These are phyloP conservation scores for Pythium insidiosum DNA, from an alignment of 352 stramenopile species.

Conservation along the genomic window DNA sequence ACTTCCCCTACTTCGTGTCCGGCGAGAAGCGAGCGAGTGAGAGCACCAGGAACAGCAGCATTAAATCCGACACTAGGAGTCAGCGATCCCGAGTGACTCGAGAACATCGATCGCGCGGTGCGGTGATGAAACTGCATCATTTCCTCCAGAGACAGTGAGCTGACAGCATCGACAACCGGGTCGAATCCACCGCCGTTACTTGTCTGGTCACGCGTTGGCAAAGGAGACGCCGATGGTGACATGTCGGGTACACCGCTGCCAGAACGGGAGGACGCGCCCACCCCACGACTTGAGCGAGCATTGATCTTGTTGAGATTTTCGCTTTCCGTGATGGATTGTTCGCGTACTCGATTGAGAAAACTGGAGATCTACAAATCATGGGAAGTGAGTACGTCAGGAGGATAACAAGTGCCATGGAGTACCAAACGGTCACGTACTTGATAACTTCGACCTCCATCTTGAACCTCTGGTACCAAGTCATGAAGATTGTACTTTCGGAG, in stretches of 20 bases:
- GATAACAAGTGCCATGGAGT: not conserved
- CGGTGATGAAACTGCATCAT: constrained; percentile 39
- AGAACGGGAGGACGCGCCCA: not conserved
- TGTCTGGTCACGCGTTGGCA: constrained; percentile 13
- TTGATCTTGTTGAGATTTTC: constrained; percentile 79
- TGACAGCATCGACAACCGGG: constrained; percentile 42
- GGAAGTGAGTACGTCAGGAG: not conserved
- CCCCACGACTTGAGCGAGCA: constrained; percentile 24
- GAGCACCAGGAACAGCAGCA: no score
- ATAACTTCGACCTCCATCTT: constrained; percentile 77
- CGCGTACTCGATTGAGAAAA: constrained; percentile 60
- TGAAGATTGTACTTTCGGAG: constrained; percentile 85
- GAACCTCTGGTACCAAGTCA: constrained; percentile 78
- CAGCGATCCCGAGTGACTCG: constrained; percentile 34
- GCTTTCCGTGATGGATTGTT: constrained; percentile 65
- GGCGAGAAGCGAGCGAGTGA: no score
- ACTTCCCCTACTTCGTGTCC: no score
- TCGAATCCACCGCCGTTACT: constrained; percentile 9
- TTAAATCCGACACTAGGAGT: no score
- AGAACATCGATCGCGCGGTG: constrained; percentile 44
- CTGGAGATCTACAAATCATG: constrained; percentile 39
- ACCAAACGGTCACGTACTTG: constrained; percentile 26
- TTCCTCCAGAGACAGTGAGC: constrained; percentile 58
- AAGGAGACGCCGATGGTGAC: constrained; percentile 28
- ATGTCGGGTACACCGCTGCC: constrained; percentile 20